phyloP scores from a whole-genome alignment of 148 eudicot species.

The Camellia lanceoleosa region DNA sequence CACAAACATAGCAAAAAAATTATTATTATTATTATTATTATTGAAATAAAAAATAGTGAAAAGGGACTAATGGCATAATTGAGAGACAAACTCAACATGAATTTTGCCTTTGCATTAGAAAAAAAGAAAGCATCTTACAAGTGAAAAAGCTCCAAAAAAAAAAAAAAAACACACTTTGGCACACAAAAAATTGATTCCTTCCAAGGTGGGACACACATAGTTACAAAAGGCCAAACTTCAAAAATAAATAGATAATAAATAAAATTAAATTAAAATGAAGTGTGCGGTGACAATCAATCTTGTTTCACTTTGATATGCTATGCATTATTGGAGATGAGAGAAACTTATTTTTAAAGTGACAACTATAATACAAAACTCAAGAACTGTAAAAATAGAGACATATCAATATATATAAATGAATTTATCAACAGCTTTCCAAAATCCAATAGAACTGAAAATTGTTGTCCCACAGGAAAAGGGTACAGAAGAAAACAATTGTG shows the following conservation, averaged over 20 bases:
- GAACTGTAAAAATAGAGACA: not conserved
- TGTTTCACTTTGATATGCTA: not conserved
- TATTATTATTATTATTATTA: too few species aligned
- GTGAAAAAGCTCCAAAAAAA: not conserved
- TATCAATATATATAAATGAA: not conserved
- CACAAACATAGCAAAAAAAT: too few species aligned
- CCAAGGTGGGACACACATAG: not conserved
- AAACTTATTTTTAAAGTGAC: not conserved
- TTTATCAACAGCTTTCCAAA: constrained; percentile 2
- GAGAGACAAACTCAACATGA: constrained; percentile 4
- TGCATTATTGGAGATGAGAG: not conserved
- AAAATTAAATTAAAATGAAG: too few species aligned
- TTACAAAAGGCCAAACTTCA: not conserved
- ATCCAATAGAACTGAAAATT: not conserved
- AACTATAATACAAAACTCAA: not conserved
- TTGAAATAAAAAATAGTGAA: too few species aligned
- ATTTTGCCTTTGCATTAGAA: not conserved
- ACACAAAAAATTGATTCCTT: not conserved
- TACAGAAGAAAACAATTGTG: not conserved
- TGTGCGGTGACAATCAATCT: not conserved
- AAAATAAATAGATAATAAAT: too few species aligned
- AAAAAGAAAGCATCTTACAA: not conserved
- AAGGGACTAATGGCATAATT: not conserved
- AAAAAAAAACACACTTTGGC: not conserved
- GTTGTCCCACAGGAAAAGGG: not conserved